These are phyloP conservation scores for Eucalyptus marginata DNA, from an alignment of 345 rosid species.

Conservation along the genomic window DNA sequence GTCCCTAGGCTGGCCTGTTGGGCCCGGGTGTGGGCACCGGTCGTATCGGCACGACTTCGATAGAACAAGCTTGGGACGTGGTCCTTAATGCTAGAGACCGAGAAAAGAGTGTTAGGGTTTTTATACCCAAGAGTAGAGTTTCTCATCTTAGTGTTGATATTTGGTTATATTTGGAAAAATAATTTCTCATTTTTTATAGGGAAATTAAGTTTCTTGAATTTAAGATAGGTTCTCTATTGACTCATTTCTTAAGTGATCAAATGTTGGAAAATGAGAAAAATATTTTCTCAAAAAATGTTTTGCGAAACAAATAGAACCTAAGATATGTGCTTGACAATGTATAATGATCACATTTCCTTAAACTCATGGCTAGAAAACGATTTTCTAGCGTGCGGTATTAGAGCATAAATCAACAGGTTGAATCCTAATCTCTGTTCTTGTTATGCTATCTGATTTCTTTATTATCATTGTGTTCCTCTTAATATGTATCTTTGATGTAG, in stretches of 20 bases:
- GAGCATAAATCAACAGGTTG: background rate
- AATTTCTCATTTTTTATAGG: too few relatives aligned
- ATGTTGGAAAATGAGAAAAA: background rate
- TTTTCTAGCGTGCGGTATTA: background rate
- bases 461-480: background rate
- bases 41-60: accelerated
- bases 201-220: too few relatives aligned
- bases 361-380: background rate
- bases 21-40: background rate
- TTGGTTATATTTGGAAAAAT: too few relatives aligned
- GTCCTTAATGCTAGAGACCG: background rate
- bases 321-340: background rate
- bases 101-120: background rate
- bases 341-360: background rate
- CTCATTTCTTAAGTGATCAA: too few relatives aligned
- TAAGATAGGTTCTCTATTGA: accelerated
- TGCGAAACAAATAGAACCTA: background rate
- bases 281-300: background rate
- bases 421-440: background rate
- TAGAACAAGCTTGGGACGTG: accelerated
- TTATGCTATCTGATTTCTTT: background rate
- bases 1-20: background rate
- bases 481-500: background rate
- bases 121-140: background rate
- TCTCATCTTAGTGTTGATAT: background rate